phyloP scores from a whole-genome alignment of 2,329 filamentous ascomycete genomes.

The Penicillium sp. region DNA sequence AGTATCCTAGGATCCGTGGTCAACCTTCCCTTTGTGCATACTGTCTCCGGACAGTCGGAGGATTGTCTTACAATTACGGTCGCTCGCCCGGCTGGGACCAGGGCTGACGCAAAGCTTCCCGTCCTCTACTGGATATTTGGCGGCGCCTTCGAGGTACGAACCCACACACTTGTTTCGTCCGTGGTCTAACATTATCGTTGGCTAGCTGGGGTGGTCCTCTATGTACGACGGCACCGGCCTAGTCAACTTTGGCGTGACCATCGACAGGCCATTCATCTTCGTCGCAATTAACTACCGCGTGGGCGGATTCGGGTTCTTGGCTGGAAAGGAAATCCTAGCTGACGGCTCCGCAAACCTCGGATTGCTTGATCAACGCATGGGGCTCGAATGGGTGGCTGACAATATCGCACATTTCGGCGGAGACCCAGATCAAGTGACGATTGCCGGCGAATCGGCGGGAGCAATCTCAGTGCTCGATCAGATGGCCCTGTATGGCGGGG shows the following conservation, averaged over 20 bases:
- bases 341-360: conserved; percentile 74
- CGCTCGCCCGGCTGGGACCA: conserved; percentile 1
- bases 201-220: too few relatives aligned
- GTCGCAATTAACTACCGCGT: conserved; percentile 80
- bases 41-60: conserved; percentile 1
- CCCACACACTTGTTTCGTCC: too few relatives aligned
- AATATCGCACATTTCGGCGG: conserved; percentile 80
- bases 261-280: conserved; percentile 71
- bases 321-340: conserved; percentile 68
- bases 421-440: conserved; percentile 76
- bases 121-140: conserved; percentile 21
- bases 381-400: conserved; percentile 75
- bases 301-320: conserved; percentile 75
- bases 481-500: conserved; percentile 73
- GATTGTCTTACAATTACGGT: conserved; percentile 18
- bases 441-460: conserved; percentile 77
- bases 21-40: background rate
- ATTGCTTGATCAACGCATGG: conserved; percentile 73
- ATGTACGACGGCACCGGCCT: too few relatives aligned
- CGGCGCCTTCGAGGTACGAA: conserved; percentile 7
- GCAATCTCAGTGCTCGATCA: conserved; percentile 77
- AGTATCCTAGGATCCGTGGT: background rate
- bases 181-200: too few relatives aligned
- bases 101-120: conserved; percentile 2
- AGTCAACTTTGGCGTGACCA: conserved; percentile 8